Conservation (phyloP, 768 basidiomycete genomes). For the Boletus pseudopeckii region DNA sequence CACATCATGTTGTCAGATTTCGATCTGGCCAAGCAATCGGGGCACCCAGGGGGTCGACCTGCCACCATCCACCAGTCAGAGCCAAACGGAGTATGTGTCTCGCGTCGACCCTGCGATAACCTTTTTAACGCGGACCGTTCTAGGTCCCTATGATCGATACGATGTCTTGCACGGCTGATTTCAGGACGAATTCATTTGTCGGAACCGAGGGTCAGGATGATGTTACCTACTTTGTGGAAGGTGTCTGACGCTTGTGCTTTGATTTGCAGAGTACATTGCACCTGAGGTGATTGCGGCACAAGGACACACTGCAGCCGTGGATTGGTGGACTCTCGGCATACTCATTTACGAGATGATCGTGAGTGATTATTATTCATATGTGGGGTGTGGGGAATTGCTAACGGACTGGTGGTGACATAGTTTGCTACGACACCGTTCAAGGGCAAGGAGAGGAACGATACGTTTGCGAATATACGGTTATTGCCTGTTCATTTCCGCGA, state of each 20-base stretch:
- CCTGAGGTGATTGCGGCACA: slow-evolving; percentile 97
- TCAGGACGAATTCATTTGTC: slow-evolving; percentile 98
- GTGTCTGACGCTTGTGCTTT: slow-evolving; percentile 16
- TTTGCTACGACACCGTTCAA: slow-evolving; percentile 99
- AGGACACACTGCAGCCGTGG: slow-evolving; percentile 97
- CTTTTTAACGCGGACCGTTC: slow-evolving; percentile 8
- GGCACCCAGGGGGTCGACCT: slow-evolving; percentile 79
- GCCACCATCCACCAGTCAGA: slow-evolving; percentile 83
- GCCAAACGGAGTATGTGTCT: slow-evolving; percentile 73
- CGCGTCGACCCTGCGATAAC: background rate
- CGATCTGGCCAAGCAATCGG: slow-evolving; percentile 95
- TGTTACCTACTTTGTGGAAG: slow-evolving; percentile 7
- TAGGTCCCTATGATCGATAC: slow-evolving; percentile 95
- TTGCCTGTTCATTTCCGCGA: slow-evolving; percentile 86
- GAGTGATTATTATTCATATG: slow-evolving; percentile 42
- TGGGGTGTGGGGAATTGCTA: slow-evolving; percentile 24
- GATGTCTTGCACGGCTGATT: slow-evolving; percentile 94
- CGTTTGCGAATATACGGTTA: slow-evolving; percentile 92
- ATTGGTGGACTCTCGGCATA: slow-evolving; percentile 99
- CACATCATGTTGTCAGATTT: slow-evolving; percentile 99
- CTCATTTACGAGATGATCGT: slow-evolving; percentile 99
- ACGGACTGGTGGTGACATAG: slow-evolving; percentile 42
- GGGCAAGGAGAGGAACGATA: slow-evolving; percentile 89
- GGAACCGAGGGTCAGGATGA: slow-evolving; percentile 86
- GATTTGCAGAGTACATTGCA: slow-evolving; percentile 87